Evolutionary conservation across 176 grass and related monocot species (phyloP).

Genomic region (Zea luxurians): DNA sequence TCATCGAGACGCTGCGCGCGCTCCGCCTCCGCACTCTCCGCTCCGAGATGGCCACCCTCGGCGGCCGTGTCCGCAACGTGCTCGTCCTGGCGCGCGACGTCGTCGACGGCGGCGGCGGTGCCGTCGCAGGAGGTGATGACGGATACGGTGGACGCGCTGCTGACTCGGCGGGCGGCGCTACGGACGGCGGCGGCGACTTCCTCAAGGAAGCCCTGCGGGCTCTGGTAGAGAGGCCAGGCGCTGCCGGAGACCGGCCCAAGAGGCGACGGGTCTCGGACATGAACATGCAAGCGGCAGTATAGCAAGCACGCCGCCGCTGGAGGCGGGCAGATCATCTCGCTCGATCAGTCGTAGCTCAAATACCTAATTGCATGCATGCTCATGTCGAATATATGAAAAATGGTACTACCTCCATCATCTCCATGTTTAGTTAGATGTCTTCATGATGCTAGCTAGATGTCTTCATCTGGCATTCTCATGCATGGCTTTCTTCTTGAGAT

Average conservation of each 20-base stretch:
- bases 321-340: neutral
- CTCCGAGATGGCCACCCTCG: conserved; percentile 94
- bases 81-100: conserved; percentile 66
- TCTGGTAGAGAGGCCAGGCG: conserved; percentile 60
- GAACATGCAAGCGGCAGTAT: conserved; percentile 57
- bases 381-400: conserved; percentile 19
- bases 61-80: conserved; percentile 86
- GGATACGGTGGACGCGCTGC: neutral
- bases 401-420: conserved; percentile 26
- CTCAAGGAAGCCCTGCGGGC: conserved; percentile 65
- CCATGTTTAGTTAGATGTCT: conserved; percentile 14
- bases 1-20: conserved; percentile 77
- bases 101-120: neutral
- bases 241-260: conserved; percentile 60
- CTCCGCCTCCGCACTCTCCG: conserved; percentile 76
- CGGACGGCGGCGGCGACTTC: conserved; percentile 33
- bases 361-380: conserved; percentile 26
- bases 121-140: conserved; percentile 7
- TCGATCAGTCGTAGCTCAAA: neutral
- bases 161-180: neutral
- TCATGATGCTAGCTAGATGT: neutral
- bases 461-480: neutral
- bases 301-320: conserved; percentile 13
- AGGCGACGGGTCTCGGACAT: conserved; percentile 66
- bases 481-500: conserved; percentile 37